Evolutionary conservation across 169 alveolate genomes (phyloP), one percentile per base, ranked within the genome.

Genomic region (Eimeria acervulina): DNA sequence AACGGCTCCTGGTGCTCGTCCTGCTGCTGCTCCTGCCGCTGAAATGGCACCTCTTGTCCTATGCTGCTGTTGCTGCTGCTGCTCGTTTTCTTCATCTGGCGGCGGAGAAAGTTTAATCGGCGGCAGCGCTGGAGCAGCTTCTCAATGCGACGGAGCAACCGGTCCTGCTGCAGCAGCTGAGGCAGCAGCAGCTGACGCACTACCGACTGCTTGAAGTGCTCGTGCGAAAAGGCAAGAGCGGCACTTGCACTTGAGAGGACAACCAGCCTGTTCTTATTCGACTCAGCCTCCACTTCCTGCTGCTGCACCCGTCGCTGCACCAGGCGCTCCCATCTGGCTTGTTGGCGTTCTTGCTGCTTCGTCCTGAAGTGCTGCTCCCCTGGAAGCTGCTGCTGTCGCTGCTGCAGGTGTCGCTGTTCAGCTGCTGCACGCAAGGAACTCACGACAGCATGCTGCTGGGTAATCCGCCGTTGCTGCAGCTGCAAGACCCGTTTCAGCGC

Each of bases 171-270:
- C 92, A 28, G 72, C 92, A 84, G 26, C 38, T 40, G 92, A 36
- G 92, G 92, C 92, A 84, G 92, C 92, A 84, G 92, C 36, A 84
- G 92, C 78, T 84, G 92, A 42, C 63, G 92, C 92, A 52, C 59
- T 26, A 84, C 33, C 7, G 92, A 51, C n/a, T 31, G 76, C 76
- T 66, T 28, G 51, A 84, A 84, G 51, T 84, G 92, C 78, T 51
- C 59, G 15, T 52, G 78, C 10, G 92, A 28, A 7, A 84, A 52
- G 26, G 72, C 72, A 23, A 84, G 78, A n/a, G 78, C 78, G 12
- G 55, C 55, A 38, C 92, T 0, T 52, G 19, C 78, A 33, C 78
- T 52, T 15, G 55, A 47, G 52, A 84, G 92, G 23, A 55, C 21
- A 31, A 28, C 31, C 70, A 40, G 26, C 36, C 92, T 51, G 17